A percentile compares a stretch with the other conserved stretches of the same genome.
Conservation (phyloP, 2,329 filamentous ascomycete genomes). For the Ramichloridium luteum region DNA sequence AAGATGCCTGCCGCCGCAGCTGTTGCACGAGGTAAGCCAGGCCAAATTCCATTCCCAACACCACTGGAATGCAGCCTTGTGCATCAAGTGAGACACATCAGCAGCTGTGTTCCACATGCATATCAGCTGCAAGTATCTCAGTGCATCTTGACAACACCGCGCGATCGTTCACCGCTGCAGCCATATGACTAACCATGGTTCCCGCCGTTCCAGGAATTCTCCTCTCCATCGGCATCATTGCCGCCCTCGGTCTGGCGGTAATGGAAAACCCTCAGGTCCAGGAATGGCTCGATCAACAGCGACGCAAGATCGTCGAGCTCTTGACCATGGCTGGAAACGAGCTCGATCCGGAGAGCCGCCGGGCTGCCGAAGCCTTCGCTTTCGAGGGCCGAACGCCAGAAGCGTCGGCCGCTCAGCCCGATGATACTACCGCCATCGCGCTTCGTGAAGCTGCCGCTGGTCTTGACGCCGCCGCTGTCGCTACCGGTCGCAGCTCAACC, state of each 20-base stretch:
- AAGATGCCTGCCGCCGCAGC: conserved; percentile 1
- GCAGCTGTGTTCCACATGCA: neutral
- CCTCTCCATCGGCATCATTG: conserved; percentile 47
- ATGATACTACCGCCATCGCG: no score
- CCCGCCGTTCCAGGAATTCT: conserved; percentile 46
- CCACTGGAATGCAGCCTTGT: no score
- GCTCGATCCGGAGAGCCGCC: conserved; percentile 36
- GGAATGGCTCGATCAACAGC: conserved; percentile 49
- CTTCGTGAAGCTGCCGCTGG: conserved; percentile 23
- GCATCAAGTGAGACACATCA: neutral
- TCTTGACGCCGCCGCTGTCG: conserved; percentile 22
- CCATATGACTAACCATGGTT: no score
- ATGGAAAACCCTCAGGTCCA: conserved; percentile 53
- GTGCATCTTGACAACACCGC: no score
- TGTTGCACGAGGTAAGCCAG: neutral
- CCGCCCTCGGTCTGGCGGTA: conserved; percentile 50
- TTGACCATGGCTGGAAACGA: conserved; percentile 49
- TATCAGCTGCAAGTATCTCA: no score
- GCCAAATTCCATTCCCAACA: no score
- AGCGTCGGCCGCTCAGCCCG: neutral
- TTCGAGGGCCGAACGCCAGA: conserved; percentile 21
- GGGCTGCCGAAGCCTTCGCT: conserved; percentile 26
- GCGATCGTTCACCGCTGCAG: no score
- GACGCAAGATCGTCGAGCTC: conserved; percentile 48
- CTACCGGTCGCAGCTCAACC: conserved; percentile 22